Evolutionary conservation across 169 alveolate genomes (phyloP).

Genomic region (Neospora caninum): DNA sequence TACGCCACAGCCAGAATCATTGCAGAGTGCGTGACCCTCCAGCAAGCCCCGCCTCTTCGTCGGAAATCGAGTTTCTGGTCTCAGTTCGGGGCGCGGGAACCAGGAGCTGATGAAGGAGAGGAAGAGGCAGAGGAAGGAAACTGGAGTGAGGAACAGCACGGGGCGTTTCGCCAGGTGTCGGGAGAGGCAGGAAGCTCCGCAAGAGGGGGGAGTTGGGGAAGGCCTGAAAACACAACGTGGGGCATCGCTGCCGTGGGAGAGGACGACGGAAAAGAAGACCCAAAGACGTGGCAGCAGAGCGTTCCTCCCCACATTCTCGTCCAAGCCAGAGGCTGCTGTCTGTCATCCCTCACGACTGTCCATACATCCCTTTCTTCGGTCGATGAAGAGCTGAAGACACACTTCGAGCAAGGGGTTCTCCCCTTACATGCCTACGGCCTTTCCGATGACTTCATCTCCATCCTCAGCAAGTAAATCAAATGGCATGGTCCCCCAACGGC

Average conservation of each 20-base stretch:
- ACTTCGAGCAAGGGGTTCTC: neutral
- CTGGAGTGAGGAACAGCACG: neutral
- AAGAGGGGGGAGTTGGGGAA: neutral
- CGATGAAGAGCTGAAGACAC: neutral
- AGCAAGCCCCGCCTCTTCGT: neutral
- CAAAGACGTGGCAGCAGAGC: neutral
- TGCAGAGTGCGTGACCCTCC: constrained; percentile 15
- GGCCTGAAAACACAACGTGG: neutral
- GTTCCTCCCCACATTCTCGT: neutral
- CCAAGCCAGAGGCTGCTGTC: constrained; percentile 30
- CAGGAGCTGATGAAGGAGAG: neutral
- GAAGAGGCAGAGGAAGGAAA: neutral
- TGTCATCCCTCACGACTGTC: neutral
- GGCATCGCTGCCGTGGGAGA: neutral
- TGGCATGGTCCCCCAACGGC: no score
- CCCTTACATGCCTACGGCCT: neutral
- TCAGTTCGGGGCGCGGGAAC: neutral
- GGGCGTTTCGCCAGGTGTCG: neutral
- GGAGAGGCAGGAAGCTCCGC: neutral
- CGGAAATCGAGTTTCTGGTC: neutral
- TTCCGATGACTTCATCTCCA: neutral
- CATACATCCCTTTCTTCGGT: constrained; percentile 19
- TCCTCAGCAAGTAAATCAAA: constrained; percentile 4
- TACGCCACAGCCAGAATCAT: constrained; percentile 13
- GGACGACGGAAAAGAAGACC: neutral